phyloP scores from a whole-genome alignment of 192 early-diverging fungal species.

The Mortierella antarctica region DNA sequence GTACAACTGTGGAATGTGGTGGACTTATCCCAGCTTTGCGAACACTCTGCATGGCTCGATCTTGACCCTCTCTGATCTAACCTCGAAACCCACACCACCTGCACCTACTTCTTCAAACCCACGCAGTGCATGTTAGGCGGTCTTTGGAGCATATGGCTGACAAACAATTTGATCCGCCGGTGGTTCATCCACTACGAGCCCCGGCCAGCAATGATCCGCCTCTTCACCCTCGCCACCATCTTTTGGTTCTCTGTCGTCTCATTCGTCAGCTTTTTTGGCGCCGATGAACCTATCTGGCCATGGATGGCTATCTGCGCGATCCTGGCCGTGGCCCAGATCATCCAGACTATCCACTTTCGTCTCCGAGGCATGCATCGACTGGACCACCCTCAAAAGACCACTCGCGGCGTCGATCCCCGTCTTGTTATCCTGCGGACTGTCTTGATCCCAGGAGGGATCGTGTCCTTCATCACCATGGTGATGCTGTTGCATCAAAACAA shows the following conservation, averaged over 20 bases:
- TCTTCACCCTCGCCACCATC: slow-evolving; percentile 62
- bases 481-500: slow-evolving; percentile 60
- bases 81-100: neutral
- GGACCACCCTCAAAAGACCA: slow-evolving; percentile 1
- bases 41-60: neutral
- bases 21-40: no score
- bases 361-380: slow-evolving; percentile 25
- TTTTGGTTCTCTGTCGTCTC: slow-evolving; percentile 64
- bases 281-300: slow-evolving; percentile 66
- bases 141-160: slow-evolving; percentile 67
- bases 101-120: neutral
- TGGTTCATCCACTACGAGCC: slow-evolving; percentile 70
- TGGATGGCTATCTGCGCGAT: slow-evolving; percentile 65
- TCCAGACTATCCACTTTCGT: slow-evolving; percentile 49
- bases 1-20: no score
- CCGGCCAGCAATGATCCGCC: slow-evolving; percentile 59
- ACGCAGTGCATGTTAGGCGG: slow-evolving; percentile 65
- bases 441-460: slow-evolving; percentile 60
- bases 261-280: slow-evolving; percentile 62
- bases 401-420: slow-evolving; percentile 14
- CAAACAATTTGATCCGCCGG: slow-evolving; percentile 64
- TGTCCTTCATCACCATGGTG: slow-evolving; percentile 66
- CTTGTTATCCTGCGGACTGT: slow-evolving; percentile 44
- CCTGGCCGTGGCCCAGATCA: slow-evolving; percentile 56
- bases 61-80: neutral